Evolutionary conservation across 352 stramenopile genomes (phyloP).

Genomic region (Lagenidium giganteum): DNA sequence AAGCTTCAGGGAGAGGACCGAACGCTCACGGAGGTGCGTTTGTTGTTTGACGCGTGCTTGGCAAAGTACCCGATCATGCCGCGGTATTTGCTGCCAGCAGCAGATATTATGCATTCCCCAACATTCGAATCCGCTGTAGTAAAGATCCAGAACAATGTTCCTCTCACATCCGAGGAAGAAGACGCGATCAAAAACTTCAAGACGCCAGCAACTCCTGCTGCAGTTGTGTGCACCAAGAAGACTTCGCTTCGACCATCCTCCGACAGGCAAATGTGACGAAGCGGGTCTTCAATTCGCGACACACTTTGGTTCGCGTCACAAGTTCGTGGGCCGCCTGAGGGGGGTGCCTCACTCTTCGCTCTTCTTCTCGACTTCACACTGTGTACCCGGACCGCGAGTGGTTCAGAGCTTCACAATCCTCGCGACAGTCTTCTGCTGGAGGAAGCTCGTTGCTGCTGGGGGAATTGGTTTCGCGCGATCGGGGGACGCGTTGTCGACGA

Average conservation of each 20-base stretch:
- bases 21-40: conserved; percentile 7
- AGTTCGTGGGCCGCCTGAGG: too few species aligned
- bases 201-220: too few species aligned
- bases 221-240: neutral
- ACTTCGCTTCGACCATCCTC: conserved; percentile 5
- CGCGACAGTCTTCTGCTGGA: too few species aligned
- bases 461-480: too few species aligned
- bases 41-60: conserved; percentile 4
- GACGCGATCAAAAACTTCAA: neutral
- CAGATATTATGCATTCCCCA: conserved; percentile 9
- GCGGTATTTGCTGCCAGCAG: conserved; percentile 3
- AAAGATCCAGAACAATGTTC: conserved; percentile 7
- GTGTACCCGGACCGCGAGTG: too few species aligned
- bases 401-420: too few species aligned
- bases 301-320: too few species aligned
- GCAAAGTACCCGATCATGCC: conserved; percentile 17
- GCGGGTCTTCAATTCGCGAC: too few species aligned
- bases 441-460: too few species aligned
- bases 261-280: conserved; percentile 11
- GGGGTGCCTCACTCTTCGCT: too few species aligned
- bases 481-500: too few species aligned
- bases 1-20: conserved; percentile 10
- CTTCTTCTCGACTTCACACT: too few species aligned
- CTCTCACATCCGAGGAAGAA: neutral
- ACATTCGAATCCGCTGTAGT: conserved; percentile 8